phyloP scores from a whole-genome alignment of 176 grass and related monocot species.

The Rhynchospora breviuscula region DNA sequence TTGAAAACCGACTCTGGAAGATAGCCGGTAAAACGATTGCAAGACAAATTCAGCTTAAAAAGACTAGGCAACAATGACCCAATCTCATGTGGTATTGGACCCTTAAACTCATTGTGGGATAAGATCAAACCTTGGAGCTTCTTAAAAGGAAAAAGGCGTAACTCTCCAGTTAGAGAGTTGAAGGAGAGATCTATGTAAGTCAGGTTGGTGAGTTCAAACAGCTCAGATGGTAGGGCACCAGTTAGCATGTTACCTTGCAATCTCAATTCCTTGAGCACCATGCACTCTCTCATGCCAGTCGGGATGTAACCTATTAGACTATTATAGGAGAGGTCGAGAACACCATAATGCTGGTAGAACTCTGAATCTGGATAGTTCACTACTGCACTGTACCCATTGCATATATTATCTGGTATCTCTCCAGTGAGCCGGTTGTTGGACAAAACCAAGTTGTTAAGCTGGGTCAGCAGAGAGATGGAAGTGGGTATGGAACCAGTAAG shows the following conservation, averaged over 20 bases:
- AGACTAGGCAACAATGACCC: conserved; percentile 56
- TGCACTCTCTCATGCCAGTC: conserved; percentile 52
- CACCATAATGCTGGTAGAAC: conserved; percentile 86
- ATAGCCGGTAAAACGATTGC: conserved; percentile 59
- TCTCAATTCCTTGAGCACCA: conserved; percentile 52
- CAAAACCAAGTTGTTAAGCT: conserved; percentile 80
- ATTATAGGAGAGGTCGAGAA: conserved; percentile 90
- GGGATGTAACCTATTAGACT: conserved; percentile 66
- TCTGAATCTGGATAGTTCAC: conserved; percentile 70
- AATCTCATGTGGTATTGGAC: conserved; percentile 58
- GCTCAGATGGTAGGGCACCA: conserved; percentile 71
- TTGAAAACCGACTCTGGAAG: conserved; percentile 59
- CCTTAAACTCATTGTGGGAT: conserved; percentile 70
- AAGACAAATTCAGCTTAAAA: conserved; percentile 63
- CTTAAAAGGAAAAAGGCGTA: conserved; percentile 44
- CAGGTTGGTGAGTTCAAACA: conserved; percentile 64
- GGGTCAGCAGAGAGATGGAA: conserved; percentile 62
- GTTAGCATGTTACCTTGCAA: conserved; percentile 75
- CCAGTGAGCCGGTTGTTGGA: conserved; percentile 72
- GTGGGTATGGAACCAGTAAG: conserved; percentile 58
- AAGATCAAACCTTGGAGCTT: conserved; percentile 80
- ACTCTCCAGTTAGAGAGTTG: conserved; percentile 56
- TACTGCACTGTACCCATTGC: conserved; percentile 58
- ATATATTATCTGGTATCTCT: conserved; percentile 65
- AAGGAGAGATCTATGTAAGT: conserved; percentile 63